These are phyloP conservation scores for Oryza glumipatula DNA, from an alignment of 176 grass and related monocot genomes.

Conservation along the genomic window DNA sequence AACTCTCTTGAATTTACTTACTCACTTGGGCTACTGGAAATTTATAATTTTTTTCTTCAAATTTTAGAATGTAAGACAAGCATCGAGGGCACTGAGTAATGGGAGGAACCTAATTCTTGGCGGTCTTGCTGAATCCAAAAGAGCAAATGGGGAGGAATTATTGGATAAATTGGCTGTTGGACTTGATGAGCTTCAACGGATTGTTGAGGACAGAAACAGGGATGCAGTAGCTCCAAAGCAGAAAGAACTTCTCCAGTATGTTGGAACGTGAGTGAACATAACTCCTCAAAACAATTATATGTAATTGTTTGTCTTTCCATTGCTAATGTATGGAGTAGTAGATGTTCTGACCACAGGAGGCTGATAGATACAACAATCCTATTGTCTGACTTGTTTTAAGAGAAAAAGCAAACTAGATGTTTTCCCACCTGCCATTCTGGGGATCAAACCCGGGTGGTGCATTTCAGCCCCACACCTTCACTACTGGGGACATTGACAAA, in stretches of 20 bases:
- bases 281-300: slow-evolving; percentile 31
- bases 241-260: slow-evolving; percentile 95
- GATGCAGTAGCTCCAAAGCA: slow-evolving; percentile 92
- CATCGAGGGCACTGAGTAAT: slow-evolving; percentile 77
- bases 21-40: slow-evolving; percentile 12
- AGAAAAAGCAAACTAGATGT: neutral
- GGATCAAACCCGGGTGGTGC: neutral
- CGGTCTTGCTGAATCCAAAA: slow-evolving; percentile 90
- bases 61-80: slow-evolving; percentile 88
- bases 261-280: slow-evolving; percentile 74
- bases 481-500: neutral
- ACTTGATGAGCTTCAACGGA: slow-evolving; percentile 79
- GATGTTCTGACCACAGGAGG: neutral
- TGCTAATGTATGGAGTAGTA: neutral
- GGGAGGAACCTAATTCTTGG: slow-evolving; percentile 73
- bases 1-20: slow-evolving; percentile 23
- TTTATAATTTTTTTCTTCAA: slow-evolving; percentile 33
- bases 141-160: slow-evolving; percentile 78
- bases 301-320: neutral
- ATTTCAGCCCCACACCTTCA: neutral
- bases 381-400: neutral
- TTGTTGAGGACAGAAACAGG: slow-evolving; percentile 84
- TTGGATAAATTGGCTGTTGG: slow-evolving; percentile 81
- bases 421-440: neutral
- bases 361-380: slow-evolving; percentile 17